These are phyloP conservation scores for Darksidea phi DNA, from an alignment of 495 filamentous ascomycete genomes.

Conservation along the genomic window DNA sequence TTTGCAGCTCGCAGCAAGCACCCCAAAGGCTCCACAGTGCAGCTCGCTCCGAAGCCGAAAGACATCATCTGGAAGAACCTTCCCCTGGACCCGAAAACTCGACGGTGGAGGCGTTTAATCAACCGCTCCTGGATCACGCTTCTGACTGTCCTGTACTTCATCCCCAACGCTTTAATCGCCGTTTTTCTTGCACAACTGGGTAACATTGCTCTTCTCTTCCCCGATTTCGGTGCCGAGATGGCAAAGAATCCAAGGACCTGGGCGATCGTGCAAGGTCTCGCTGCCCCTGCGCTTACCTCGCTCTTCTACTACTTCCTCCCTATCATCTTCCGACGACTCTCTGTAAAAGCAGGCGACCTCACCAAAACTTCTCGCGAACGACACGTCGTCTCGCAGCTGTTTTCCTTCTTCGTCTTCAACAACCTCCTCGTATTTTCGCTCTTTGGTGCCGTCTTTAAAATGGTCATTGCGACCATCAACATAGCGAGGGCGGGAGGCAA, in stretches of 20 bases:
- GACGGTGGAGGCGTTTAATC: constrained; percentile 69
- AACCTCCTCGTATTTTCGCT: constrained; percentile 91
- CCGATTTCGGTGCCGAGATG: constrained; percentile 65
- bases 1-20: constrained; percentile 76
- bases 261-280: constrained; percentile 90
- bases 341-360: constrained; percentile 75
- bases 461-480: constrained; percentile 62
- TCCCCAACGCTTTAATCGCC: constrained; percentile 92
- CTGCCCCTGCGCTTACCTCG: constrained; percentile 86
- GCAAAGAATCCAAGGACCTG: constrained; percentile 62
- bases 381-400: constrained; percentile 89
- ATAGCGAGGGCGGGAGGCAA: constrained; percentile 46
- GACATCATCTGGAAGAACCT: constrained; percentile 98
- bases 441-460: constrained; percentile 76
- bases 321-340: constrained; percentile 82
- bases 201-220: constrained; percentile 80
- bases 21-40: constrained; percentile 73
- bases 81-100: constrained; percentile 60
- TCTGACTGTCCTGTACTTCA: constrained; percentile 85
- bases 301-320: constrained; percentile 85
- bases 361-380: constrained; percentile 90
- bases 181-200: constrained; percentile 84
- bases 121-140: constrained; percentile 80
- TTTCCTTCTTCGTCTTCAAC: constrained; percentile 97
- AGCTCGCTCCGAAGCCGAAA: constrained; percentile 78